Base-by-base conservation (phyloP, 139 green algal species). In the Tetraselmis chui region DNA sequence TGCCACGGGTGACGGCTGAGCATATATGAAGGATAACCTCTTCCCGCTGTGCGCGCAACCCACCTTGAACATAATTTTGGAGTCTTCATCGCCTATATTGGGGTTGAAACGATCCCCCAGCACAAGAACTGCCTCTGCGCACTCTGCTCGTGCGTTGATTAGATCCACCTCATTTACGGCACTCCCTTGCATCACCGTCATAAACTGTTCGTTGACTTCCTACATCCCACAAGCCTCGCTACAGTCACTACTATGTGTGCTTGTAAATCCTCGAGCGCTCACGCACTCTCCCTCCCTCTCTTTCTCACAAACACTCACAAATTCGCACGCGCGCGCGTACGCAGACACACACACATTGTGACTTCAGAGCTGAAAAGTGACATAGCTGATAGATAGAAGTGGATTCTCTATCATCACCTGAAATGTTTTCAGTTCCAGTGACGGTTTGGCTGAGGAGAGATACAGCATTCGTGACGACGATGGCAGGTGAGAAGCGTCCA, bases 141-240 rank as follows among this genome's bases (percentile, higher is more conserved):
- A 59, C 83, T 93, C 88, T 0, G 88, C 90, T 23, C 81, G 29
- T 22, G 81, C 85, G 27, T 81, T 67, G 67, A 89, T 32, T 75
- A 96, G 87, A 84, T 96, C 93, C 2, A 79, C 79, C 59, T 91
- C 90, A 1, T 83, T 88, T 75, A 97, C 86, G 1, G 89, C 91
- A 1, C 67, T 90, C 11, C 92, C 93, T 84, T 97, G 90, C 32
- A 94, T 84, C 75, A 96, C 84, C 2, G 91, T 93, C 29, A 97
- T 81, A n/a, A 87, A 80, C 75, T 81, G 76, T 31, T 95, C 92
- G 79, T 96, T 87, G 5, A 94, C 85, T 88, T 96, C 93, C 89
- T 94, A 84, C 29, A 77, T 32, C n/a, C n/a, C n/a, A n/a, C n/a
- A n/a, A n/a, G n/a, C n/a, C n/a, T n/a, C n/a, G n/a, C n/a, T n/a